A percentile compares a stretch with the other conserved stretches of the same genome.
These are phyloP conservation scores for Cetradonia linearis DNA, from an alignment of 495 filamentous ascomycete species.

Conservation along the genomic window DNA sequence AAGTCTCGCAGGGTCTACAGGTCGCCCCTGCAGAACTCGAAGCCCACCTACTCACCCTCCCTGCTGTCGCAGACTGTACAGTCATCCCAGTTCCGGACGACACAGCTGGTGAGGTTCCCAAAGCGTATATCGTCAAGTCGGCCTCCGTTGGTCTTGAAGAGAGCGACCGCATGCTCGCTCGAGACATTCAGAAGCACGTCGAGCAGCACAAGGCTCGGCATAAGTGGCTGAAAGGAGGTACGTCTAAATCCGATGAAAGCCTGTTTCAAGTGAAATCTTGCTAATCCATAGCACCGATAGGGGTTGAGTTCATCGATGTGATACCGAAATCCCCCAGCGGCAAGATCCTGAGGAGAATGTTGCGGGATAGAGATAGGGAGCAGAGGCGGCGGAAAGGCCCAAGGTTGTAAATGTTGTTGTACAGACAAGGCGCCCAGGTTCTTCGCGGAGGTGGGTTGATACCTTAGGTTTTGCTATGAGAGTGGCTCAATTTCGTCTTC, in stretches of 20 bases:
- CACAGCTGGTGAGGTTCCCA: constrained; percentile 69
- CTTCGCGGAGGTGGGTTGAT: neutral
- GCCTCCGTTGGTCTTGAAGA: constrained; percentile 47
- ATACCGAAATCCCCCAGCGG: constrained; percentile 88
- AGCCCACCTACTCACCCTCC: constrained; percentile 75
- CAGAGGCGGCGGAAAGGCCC: constrained; percentile 51
- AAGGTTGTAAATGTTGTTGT: constrained; percentile 37
- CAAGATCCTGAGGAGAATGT: constrained; percentile 74
- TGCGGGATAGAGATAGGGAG: constrained; percentile 73
- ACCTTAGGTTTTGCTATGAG: neutral
- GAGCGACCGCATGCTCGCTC: constrained; percentile 45
- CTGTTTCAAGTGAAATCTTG: neutral
- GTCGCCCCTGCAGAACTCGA: constrained; percentile 88
- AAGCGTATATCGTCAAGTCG: constrained; percentile 76
- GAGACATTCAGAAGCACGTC: constrained; percentile 65
- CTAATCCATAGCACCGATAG: constrained; percentile 5
- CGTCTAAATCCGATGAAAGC: neutral
- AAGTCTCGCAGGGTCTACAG: constrained; percentile 59
- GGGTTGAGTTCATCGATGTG: constrained; percentile 34
- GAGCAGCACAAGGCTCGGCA: constrained; percentile 75
- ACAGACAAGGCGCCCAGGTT: neutral
- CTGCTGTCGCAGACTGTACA: constrained; percentile 69
- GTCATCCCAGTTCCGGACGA: constrained; percentile 75
- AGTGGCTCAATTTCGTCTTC: neutral
- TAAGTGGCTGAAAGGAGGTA: constrained; percentile 74